A percentile compares a stretch with the other conserved stretches of the same genome.
These are phyloP conservation scores for Triadica sebifera DNA, from an alignment of 345 rosid genomes.

Conservation along the genomic window DNA sequence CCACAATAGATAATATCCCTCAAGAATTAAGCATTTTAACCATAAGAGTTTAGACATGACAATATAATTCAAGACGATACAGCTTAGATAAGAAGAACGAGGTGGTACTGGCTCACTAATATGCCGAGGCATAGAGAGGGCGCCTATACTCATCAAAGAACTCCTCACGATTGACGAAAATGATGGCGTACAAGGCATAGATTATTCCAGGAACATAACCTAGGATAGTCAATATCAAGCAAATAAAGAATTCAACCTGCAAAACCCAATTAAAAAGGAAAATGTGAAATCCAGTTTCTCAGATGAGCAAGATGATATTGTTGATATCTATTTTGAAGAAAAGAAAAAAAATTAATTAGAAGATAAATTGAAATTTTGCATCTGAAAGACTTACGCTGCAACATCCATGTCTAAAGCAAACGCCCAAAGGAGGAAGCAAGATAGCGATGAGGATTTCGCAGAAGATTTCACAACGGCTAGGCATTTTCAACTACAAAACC, in stretches of 20 bases:
- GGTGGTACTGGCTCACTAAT: not conserved
- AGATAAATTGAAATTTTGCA: too few species aligned
- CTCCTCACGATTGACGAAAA: conserved; percentile 71
- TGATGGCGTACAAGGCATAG: conserved; percentile 80
- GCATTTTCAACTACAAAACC: conserved; percentile 40
- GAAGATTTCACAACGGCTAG: conserved; percentile 52
- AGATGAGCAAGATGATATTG: too few species aligned
- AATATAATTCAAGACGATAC: not conserved
- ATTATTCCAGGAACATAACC: conserved; percentile 94
- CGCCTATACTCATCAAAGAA: conserved; percentile 84
- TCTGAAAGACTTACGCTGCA: conserved; percentile 52
- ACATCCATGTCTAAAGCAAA: conserved; percentile 89
- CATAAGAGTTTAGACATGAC: not conserved
- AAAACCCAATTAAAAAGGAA: not conserved
- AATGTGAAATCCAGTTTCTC: not conserved
- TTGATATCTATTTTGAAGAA: too few species aligned
- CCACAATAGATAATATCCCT: too few species aligned
- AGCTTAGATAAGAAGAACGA: not conserved
- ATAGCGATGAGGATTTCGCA: conserved; percentile 84
- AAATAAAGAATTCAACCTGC: conserved; percentile 84
- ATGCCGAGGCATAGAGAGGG: conserved; percentile 47
- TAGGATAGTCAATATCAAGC: conserved; percentile 68
- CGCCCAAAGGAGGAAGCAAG: conserved; percentile 83
- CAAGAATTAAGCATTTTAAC: not conserved
- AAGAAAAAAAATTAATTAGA: too few species aligned